phyloP scores from a whole-genome alignment of 2,329 filamentous ascomycete species.

The Lachnellula occidentalis region DNA sequence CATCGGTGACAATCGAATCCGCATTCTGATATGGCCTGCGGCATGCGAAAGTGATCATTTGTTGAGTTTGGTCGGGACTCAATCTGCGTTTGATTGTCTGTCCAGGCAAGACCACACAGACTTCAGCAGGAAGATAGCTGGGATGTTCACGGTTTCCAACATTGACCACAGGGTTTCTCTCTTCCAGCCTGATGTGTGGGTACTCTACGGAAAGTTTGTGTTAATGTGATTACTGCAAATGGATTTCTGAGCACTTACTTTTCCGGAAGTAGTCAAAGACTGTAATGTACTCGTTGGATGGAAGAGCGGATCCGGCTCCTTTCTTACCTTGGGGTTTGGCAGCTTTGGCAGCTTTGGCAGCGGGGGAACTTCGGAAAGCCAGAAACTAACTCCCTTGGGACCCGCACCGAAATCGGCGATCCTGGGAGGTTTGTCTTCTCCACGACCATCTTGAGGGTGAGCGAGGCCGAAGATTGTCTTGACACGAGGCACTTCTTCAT shows the following conservation, averaged over 20 bases:
- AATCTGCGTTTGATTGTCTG: constrained; percentile 60
- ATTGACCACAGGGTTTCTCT: constrained; percentile 56
- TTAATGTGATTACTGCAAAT: background rate
- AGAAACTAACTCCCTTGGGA: constrained; percentile 51
- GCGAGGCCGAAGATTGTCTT: constrained; percentile 45
- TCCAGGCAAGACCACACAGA: constrained; percentile 57
- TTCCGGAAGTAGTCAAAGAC: constrained; percentile 52
- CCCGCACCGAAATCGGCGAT: constrained; percentile 37
- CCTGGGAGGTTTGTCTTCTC: constrained; percentile 32
- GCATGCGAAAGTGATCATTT: constrained; percentile 70
- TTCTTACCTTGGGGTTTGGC: constrained; percentile 30
- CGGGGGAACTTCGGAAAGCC: constrained; percentile 34
- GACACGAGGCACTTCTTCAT: constrained; percentile 31
- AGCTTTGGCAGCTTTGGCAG: constrained; percentile 13
- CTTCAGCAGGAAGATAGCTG: constrained; percentile 61
- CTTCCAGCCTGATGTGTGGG: constrained; percentile 42
- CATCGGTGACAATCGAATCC: constrained; percentile 54
- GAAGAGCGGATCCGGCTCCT: constrained; percentile 25
- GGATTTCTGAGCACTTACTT: constrained; percentile 27
- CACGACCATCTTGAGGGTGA: constrained; percentile 33
- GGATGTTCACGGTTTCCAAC: constrained; percentile 53
- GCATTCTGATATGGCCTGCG: constrained; percentile 62
- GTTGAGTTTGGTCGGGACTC: constrained; percentile 51
- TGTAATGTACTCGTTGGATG: constrained; percentile 40
- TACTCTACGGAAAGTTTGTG: constrained; percentile 41